Evolutionary conservation across 2,329 filamentous ascomycete genomes (phyloP), one percentile per base, ranked within the genome.

Genomic region (Diaporthe helianthi): DNA sequence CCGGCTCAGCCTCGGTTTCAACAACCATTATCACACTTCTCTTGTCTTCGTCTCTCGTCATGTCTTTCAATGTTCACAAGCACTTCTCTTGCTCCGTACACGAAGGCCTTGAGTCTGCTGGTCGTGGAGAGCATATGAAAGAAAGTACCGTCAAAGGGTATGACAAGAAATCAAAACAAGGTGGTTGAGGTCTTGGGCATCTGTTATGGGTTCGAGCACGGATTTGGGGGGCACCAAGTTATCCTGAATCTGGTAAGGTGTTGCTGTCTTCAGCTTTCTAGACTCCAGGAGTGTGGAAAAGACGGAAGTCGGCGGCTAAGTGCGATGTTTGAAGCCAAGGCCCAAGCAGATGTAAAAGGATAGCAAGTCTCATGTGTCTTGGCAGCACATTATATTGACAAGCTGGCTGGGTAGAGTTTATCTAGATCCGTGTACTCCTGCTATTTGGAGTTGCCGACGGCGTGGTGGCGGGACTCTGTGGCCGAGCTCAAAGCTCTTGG

Each of bases 11-110:
- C 55, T 47, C 55, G 26, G 55, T 26, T 41, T 61, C 55, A 17
- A 61, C 41, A 0, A 47, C 55, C 41, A 61, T 61, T 33, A 41
- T 61, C 24, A 41, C 55, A 4, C 26, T 41, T 61, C 55, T 61
- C 26, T 61, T 61, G 55, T 61, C 55, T 47, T 19, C 55, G 55
- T 61, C 55, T 61, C 41, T 47, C 41, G 55, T 61, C 55, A 61
- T 61, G n/a, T 61, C 55, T 47, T 31, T 61, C n/a, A n/a, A n/a
- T n/a, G n/a, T n/a, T n/a, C 41, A 61, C 41, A 46, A 61, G 55
- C 12, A 61, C 47, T 33, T 31, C 26, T 61, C 55, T 47, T 33
- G 33, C 41, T 61, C 55, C 33, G 26, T 31, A 41, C 55, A 47
- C 41, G 9, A 61, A 47, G 55, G 41, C 55, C 41, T 61, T 24